Percentiles rank a stretch among this genome's conserved stretches.
Evolutionary conservation across 495 filamentous ascomycete genomes (phyloP).

Genomic region (Penicillium cinerascens): DNA sequence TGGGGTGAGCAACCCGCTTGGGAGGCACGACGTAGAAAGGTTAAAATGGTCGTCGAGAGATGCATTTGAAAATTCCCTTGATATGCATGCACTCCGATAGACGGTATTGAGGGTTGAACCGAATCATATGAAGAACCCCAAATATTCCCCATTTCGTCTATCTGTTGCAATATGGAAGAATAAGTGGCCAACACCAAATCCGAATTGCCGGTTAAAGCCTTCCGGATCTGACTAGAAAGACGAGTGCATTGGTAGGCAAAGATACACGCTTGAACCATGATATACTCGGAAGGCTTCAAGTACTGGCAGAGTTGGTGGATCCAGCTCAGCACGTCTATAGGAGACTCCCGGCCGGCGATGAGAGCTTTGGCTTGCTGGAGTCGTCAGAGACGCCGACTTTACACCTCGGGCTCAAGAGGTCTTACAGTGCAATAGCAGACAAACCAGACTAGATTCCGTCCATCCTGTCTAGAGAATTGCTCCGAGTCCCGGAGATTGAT

Average conservation of each 20-base stretch:
- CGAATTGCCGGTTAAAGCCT: conserved; percentile 1
- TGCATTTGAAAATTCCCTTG: conserved; percentile 11
- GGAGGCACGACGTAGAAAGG: neutral
- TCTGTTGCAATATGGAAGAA: conserved; percentile 5
- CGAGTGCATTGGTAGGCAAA: conserved; percentile 12
- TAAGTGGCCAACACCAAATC: conserved; percentile 3
- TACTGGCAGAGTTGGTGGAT: conserved; percentile 4
- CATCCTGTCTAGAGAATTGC: conserved; percentile 9
- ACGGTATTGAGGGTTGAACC: neutral
- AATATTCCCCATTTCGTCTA: conserved; percentile 3
- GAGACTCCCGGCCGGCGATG: conserved; percentile 7
- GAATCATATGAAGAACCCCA: conserved; percentile 6
- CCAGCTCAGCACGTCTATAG: conserved; percentile 6
- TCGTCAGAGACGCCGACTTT: neutral
- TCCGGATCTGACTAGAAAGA: conserved; percentile 3
- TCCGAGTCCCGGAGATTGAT: conserved; percentile 6
- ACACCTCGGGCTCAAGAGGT: neutral
- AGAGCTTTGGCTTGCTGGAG: conserved; percentile 10
- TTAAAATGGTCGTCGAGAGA: conserved; percentile 4
- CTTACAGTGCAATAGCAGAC: conserved; percentile 5
- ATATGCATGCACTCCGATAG: conserved; percentile 7
- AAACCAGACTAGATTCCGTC: conserved; percentile 8
- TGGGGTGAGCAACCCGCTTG: conserved; percentile 3
- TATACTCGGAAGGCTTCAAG: conserved; percentile 1
- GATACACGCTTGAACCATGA: conserved; percentile 4